Evolutionary conservation across 345 rosid genomes (phyloP).

Genomic region (Noccaea bulbosa): DNA sequence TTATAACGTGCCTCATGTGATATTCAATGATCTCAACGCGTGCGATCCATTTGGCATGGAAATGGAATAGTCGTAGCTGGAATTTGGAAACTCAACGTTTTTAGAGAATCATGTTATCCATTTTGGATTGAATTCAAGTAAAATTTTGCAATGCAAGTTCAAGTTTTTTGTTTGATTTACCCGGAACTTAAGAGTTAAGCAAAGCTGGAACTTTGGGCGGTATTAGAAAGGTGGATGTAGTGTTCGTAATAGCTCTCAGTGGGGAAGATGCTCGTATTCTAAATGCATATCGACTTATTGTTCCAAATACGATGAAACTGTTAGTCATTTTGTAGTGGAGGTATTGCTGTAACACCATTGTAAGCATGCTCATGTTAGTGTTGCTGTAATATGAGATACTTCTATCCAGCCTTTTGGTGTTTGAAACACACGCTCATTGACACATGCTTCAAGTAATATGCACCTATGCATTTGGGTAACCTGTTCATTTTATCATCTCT

Average conservation of each 20-base stretch:
- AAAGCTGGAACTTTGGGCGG: slow-evolving; percentile 3
- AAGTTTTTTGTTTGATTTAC: slow-evolving; percentile 7
- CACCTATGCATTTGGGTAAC: not conserved
- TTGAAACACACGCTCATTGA: not conserved
- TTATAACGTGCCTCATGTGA: slow-evolving; percentile 1
- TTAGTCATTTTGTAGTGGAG: slow-evolving; percentile 23
- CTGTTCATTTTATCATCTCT: not conserved
- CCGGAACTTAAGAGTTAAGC: not conserved
- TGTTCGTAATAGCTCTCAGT: not conserved
- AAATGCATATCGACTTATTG: slow-evolving; percentile 8
- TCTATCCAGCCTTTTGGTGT: not conserved
- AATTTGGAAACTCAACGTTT: slow-evolving; percentile 2
- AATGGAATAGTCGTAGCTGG: not conserved
- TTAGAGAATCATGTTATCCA: not conserved
- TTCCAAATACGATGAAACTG: not conserved
- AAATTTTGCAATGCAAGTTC: slow-evolving; percentile 13
- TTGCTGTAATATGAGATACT: not conserved
- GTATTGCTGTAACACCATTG: slow-evolving; percentile 1
- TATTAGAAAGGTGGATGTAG: not conserved
- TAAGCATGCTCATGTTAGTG: slow-evolving; percentile 10
- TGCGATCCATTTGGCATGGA: slow-evolving; percentile 18
- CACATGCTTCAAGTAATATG: not conserved
- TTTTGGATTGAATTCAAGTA: slow-evolving; percentile 7
- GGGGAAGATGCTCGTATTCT: not conserved
- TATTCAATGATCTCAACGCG: not conserved